Evolutionary conservation across 768 basidiomycete species (phyloP).

Genomic region (Lactarius hengduanensis): DNA sequence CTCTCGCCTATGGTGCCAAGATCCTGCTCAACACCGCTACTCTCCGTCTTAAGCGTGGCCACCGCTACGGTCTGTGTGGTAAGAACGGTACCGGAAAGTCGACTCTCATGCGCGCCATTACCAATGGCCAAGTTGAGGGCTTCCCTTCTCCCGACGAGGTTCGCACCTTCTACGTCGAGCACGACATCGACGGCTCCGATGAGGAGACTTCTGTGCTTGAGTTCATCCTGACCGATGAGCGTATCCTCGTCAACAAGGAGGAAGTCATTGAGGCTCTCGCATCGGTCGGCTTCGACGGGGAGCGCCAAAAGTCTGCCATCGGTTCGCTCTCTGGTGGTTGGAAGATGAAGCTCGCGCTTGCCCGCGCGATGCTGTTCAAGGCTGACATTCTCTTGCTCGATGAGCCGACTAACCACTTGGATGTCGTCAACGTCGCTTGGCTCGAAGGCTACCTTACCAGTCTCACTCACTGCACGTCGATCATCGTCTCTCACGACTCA

Average conservation of each 20-base stretch:
- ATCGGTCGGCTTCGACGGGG: conserved; percentile 89
- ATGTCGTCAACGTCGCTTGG: conserved; percentile 97
- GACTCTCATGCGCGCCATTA: conserved; percentile 90
- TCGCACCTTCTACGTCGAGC: conserved; percentile 99
- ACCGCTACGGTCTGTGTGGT: conserved; percentile 98
- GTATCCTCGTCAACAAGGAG: conserved; percentile 64
- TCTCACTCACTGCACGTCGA: conserved; percentile 90
- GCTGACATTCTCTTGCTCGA: conserved; percentile 96
- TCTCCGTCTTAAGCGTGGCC: conserved; percentile 96
- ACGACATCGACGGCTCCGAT: conserved; percentile 96
- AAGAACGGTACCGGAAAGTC: conserved; percentile 99
- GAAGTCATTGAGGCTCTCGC: conserved; percentile 81
- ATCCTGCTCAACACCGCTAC: conserved; percentile 95
- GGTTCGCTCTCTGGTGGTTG: conserved; percentile 95
- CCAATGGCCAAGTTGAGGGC: conserved; percentile 95
- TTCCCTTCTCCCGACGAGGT: conserved; percentile 98
- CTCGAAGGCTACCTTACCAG: conserved; percentile 89
- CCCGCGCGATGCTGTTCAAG: conserved; percentile 96
- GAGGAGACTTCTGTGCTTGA: conserved; percentile 86
- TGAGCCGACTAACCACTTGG: conserved; percentile 96
- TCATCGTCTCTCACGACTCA: conserved; percentile 98
- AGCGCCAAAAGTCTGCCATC: conserved; percentile 81
- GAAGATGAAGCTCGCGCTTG: conserved; percentile 99
- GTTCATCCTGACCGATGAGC: conserved; percentile 85
- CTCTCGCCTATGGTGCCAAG: conserved; percentile 97